phyloP scores from a whole-genome alignment of 495 filamentous ascomycete species.

The Trichoderma asperelloides region DNA sequence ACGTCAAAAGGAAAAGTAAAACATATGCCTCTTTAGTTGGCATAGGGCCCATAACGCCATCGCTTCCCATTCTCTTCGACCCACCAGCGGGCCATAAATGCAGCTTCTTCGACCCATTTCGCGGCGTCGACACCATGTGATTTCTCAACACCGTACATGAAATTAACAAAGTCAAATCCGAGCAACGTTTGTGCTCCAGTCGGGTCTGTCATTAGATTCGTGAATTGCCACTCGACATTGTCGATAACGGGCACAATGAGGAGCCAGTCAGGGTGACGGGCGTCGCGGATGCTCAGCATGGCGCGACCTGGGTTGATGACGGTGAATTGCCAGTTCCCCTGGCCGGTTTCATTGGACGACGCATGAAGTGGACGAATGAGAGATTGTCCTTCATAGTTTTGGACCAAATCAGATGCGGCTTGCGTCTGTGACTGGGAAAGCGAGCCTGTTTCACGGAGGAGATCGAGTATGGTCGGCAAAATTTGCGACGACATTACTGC shows the following conservation, averaged over 20 bases:
- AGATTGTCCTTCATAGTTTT: slow-evolving; percentile 40
- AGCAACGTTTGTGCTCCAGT: slow-evolving; percentile 26
- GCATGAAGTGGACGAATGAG: slow-evolving; percentile 32
- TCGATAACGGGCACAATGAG: slow-evolving; percentile 33
- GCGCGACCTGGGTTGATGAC: slow-evolving; percentile 40
- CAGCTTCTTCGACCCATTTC: slow-evolving; percentile 35
- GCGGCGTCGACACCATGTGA: slow-evolving; percentile 29
- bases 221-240: slow-evolving; percentile 32
- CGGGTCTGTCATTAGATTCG: slow-evolving; percentile 26
- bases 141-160: slow-evolving; percentile 20
- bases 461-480: slow-evolving; percentile 41
- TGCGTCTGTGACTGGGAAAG: slow-evolving; percentile 24
- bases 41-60: slow-evolving; percentile 7
- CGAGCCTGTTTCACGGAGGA: slow-evolving; percentile 37
- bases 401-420: slow-evolving; percentile 30
- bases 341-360: slow-evolving; percentile 21
- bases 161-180: slow-evolving; percentile 24
- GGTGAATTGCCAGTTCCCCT: slow-evolving; percentile 35
- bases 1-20: neutral
- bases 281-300: slow-evolving; percentile 31
- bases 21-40: neutral
- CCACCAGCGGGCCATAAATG: slow-evolving; percentile 8
- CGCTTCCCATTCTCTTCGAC: slow-evolving; percentile 8
- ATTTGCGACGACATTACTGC: slow-evolving; percentile 39
- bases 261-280: slow-evolving; percentile 27